Base-by-base conservation (phyloP, 495 filamentous ascomycete genomes). In the Daldinia childiae region DNA sequence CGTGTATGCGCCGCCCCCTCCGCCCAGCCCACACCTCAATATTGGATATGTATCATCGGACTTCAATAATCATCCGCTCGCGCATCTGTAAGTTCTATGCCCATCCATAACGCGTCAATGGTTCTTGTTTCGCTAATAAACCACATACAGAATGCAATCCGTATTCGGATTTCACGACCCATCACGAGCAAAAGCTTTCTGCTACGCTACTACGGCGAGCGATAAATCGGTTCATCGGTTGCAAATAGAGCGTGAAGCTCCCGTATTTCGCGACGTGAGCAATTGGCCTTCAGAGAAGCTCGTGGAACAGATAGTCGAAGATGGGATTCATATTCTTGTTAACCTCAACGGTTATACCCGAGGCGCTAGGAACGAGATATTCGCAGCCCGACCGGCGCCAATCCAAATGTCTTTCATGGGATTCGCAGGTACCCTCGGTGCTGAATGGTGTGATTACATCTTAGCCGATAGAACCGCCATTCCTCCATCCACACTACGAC, bases 401-500 rank as follows among this genome's bases (percentile, higher is more conserved):
- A 94, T 99, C 56, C 95, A 98, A 72, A 99, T 99, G 95, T 97
- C 95, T 0, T 99, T 99, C 78, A 99, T 99, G 95, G 95, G 95
- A 1, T 98, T 99, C 79, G 95, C 95, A 1, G 95, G 95, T 6
- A 97, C 95, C 2, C 84, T 99, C 8, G 95, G 96, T 11, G 95
- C 95, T 29, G 95, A 98, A 75, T 99, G 95, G 95, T 99, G 95
- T 77, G 95, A 99, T 74, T 99, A 99, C 74, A 88, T 99, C 30
- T 87, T 98, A 30, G 94, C 95, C 4, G 95, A 99, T 74, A 82
- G 90, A 50, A 92, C 92, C 7, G 94, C 95, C 0, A 90, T 99
- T 59, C 96, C 95, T 0, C 85, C 84, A 5, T 88, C 89, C 5
- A 98, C 94, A 6, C 81, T 98, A 59, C 88, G 93, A 24, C 93